Conservation (phyloP, 1,139 yeast genomes). For the Blastobotrys capitulatus region DNA sequence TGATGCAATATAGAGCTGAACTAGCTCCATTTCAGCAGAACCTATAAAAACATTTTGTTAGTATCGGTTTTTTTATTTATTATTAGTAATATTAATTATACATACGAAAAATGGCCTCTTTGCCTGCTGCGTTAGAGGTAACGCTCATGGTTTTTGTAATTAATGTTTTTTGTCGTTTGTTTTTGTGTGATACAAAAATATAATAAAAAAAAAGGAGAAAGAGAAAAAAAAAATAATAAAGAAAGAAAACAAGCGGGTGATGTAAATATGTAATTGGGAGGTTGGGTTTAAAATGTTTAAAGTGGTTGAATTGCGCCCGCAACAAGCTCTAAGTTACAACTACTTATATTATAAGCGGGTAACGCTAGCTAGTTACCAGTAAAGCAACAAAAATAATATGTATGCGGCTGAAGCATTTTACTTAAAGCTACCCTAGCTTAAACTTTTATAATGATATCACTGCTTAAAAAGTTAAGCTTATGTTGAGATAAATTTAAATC, state of each 20-base stretch:
- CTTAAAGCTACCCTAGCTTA: no score
- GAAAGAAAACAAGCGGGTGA: background rate
- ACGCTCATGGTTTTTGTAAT: background rate
- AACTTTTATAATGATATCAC: no score
- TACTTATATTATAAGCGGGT: no score
- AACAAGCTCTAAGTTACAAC: background rate
- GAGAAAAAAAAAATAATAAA: background rate
- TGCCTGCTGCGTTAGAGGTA: background rate
- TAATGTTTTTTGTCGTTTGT: background rate
- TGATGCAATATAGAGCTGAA: conserved; percentile 86
- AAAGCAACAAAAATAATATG: no score
- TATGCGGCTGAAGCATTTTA: no score
- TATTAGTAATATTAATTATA: background rate
- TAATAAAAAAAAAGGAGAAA: background rate
- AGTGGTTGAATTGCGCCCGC: background rate
- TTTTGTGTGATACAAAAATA: background rate
- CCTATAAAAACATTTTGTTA: conserved; percentile 36
- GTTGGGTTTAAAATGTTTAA: background rate
- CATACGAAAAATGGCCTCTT: conserved; percentile 18
- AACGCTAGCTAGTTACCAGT: no score
- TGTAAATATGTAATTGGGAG: background rate
- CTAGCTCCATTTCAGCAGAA: conserved; percentile 92
- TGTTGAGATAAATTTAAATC: no score
- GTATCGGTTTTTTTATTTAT: background rate
- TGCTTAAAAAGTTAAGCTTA: no score